Base-by-base conservation (phyloP, 2,329 filamentous ascomycete species). In the Colletotrichum sp. region DNA sequence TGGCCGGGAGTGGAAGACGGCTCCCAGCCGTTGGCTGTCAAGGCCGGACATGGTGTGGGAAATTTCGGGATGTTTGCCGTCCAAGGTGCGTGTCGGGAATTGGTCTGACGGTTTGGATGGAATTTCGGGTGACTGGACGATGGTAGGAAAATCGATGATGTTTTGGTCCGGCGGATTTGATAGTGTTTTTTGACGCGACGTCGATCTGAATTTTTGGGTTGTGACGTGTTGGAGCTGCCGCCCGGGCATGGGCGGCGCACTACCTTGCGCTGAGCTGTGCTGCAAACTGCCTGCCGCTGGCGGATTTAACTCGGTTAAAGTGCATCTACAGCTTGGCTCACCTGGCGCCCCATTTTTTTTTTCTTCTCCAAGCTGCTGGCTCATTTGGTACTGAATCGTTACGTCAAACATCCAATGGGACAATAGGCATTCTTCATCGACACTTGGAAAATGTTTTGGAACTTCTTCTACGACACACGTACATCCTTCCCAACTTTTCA, bases 1-100 rank as follows among this genome's bases (percentile, higher is more conserved):
- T 8, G 90, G 90, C 65, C 90, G 87, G 52, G 89, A 86, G 72
- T 88, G 83, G 81, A 93, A 92, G 78, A 92, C 87, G 72, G 86
- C 83, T 76, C 84, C 84, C 71, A 92, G 84, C 80, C 85, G 88
- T 81, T 90, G 83, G 75, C 82, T 83, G 79, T 92, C 89, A 57
- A 92, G 88, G 70, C 82, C 79, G 71, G 86, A 80, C 88, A 89
- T 90, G 77, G 59, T 81, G 39, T 27, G 27, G 36, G 15, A 30
- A 61, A 27, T 32, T 34, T 4, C 12, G 32, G 15, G 16, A 15
- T 30, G 6, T 29, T 52, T 22, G 11, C 44, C 44, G 27, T 30
- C 19, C 4, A 32, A 25, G n/a, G 16, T 49, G 32, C 25, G 8
- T 13, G 25, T n/a, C n/a, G 32, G n/a, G 12, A 22, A 19, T 68